phyloP scores from a whole-genome alignment of 768 basidiomycete genomes.

The Suillus sp. region DNA sequence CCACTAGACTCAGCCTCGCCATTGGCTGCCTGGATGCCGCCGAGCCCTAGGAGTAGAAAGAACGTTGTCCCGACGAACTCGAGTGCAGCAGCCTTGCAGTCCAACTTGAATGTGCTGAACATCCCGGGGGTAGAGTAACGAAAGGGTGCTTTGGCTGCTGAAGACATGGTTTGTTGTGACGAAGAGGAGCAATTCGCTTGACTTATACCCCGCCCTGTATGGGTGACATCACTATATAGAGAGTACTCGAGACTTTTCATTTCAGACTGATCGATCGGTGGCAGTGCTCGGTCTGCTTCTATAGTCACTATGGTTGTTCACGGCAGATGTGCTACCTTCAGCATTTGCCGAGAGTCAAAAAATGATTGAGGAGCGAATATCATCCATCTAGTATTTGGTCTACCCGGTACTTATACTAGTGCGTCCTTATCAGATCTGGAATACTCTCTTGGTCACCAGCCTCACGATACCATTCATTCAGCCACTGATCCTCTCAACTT shows the following conservation, averaged over 20 bases:
- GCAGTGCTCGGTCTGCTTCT: constrained; percentile 16
- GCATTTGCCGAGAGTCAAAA: too few relatives aligned
- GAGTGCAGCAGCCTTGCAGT: constrained; percentile 51
- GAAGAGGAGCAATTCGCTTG: background rate
- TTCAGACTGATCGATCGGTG: constrained; percentile 4
- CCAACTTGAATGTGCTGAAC: constrained; percentile 37
- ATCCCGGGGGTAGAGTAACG: constrained; percentile 16
- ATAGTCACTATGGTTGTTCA: too few relatives aligned
- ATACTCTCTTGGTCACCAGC: too few relatives aligned
- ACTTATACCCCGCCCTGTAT: background rate
- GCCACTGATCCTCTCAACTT: too few relatives aligned
- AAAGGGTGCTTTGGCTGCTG: constrained; percentile 9
- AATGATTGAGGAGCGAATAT: too few relatives aligned
- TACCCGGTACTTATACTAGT: too few relatives aligned
- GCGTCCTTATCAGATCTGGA: too few relatives aligned
- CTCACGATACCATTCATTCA: too few relatives aligned
- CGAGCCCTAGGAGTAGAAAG: constrained; percentile 67
- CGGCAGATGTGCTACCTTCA: too few relatives aligned
- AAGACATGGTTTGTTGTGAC: background rate
- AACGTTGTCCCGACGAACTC: constrained; percentile 62
- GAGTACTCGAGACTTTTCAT: background rate
- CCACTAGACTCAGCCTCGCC: constrained; percentile 35
- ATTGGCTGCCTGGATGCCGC: constrained; percentile 61
- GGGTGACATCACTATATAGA: background rate
- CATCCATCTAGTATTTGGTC: too few relatives aligned